phyloP scores from a whole-genome alignment of 2,329 filamentous ascomycete species.

The Massarina eburnea region DNA sequence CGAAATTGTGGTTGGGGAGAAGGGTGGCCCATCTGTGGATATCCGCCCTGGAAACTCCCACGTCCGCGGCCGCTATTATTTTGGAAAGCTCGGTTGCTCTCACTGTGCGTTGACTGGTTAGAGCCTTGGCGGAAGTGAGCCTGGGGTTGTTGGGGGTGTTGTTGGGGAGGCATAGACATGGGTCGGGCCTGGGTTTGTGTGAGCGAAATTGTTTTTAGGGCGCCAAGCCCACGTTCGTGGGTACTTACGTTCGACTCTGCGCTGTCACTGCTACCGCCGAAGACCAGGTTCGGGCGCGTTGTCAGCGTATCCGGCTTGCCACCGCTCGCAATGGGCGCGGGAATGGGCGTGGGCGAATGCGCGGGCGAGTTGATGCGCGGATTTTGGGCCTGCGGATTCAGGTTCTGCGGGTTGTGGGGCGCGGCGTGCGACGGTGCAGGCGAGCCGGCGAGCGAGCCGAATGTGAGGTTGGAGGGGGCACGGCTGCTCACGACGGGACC shows the following conservation, averaged over 20 bases:
- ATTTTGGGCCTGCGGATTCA: conserved; percentile 59
- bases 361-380: conserved; percentile 80
- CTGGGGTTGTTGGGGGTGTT: conserved; percentile 57
- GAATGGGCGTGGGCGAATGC: conserved; percentile 89
- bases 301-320: conserved; percentile 76
- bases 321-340: conserved; percentile 82
- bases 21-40: conserved; percentile 43
- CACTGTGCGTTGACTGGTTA: conserved; percentile 77
- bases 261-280: conserved; percentile 73
- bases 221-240: conserved; percentile 26
- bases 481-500: conserved; percentile 61
- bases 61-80: conserved; percentile 54
- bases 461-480: conserved; percentile 66
- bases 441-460: conserved; percentile 70
- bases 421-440: conserved; percentile 67
- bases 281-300: conserved; percentile 73
- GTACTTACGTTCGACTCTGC: conserved; percentile 69
- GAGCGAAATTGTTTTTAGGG: conserved; percentile 15
- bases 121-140: conserved; percentile 85
- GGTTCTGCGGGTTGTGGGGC: conserved; percentile 62
- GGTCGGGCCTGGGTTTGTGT: conserved; percentile 64
- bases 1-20: conserved; percentile 59
- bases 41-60: conserved; percentile 50
- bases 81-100: conserved; percentile 55
- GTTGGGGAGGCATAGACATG: conserved; percentile 57